Base-by-base conservation (phyloP, 139 green algal genomes). In the Ettlia oleoabundans region DNA sequence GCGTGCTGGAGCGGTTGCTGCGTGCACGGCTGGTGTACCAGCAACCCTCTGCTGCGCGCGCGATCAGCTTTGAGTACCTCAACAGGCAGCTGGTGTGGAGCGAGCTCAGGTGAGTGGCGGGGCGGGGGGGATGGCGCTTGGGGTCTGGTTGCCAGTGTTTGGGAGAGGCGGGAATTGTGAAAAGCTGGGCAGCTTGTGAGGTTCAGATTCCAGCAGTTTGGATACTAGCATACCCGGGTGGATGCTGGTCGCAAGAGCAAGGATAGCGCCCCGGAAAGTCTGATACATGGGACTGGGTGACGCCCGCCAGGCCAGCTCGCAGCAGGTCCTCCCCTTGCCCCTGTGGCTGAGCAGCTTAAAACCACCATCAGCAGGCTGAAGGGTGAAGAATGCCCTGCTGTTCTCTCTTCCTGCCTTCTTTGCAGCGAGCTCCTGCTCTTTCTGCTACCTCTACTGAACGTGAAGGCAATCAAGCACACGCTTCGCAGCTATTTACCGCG, bases 21-120 rank as follows among this genome's bases (percentile, higher is more conserved):
- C 61, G 92, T 0, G 88, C 90, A 15, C 87, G 94, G 18, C 82
- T 97, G 53, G 93, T 98, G 40, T 97, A 97, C 83, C 65, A 77
- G n/a, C 86, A 91, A 75, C 83, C 92, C 7, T 79, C 71, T 58
- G 95, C 96, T 86, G 87, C 78, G 0, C 90, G 95, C 0, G 84
- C 94, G 35, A 92, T 98, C 68, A 92, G 78, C 43, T 98, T 97
- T 82, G 95, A 98, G 84, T 98, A 98, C 82, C 90, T 98, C 42
- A 98, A 98, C 86, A 85, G 95, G 8, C 95, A 98, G 89, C 91
- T 98, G 70, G 90, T 97, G 41, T 97, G 94, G 93, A 84, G 93
- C 35, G 93, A 98, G 91, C 83, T 98, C 35, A 91, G 73, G 73
- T 69, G 52, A 13, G 47, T 33, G 70, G 18, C 21, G 28, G 55